A percentile compares a stretch with the other conserved stretches of the same genome.
Conservation (phyloP, 805 yeast species). For the Zygosaccharomyces bailii region DNA sequence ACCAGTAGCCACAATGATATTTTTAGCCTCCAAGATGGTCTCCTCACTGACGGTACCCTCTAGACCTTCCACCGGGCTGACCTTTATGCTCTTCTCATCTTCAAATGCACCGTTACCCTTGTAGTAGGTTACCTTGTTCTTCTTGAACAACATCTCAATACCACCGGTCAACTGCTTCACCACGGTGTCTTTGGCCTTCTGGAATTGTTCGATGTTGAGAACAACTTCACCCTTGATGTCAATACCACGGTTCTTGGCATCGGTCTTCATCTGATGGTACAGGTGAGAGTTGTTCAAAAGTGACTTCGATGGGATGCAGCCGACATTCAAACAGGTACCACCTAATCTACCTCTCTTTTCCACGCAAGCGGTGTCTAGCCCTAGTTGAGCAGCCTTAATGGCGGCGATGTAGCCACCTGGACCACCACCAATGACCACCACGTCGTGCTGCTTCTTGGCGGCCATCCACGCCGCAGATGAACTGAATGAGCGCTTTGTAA, state of each 20-base stretch:
- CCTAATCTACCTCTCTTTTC: conserved; percentile 96
- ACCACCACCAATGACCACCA: conserved; percentile 97
- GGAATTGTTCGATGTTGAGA: conserved; percentile 73
- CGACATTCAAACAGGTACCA: conserved; percentile 98
- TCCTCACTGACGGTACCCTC: conserved; percentile 65
- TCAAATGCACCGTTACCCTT: conserved; percentile 90
- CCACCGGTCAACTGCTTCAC: conserved; percentile 91
- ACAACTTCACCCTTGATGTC: conserved; percentile 67
- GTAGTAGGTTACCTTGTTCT: conserved; percentile 89
- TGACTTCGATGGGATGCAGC: conserved; percentile 98
- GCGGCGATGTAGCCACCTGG: conserved; percentile 99
- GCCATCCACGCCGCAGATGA: conserved; percentile 20
- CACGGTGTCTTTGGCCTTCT: conserved; percentile 87
- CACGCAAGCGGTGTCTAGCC: conserved; percentile 90
- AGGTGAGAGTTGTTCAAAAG: conserved; percentile 90
- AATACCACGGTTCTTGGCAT: conserved; percentile 84
- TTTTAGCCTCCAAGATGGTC: conserved; percentile 68
- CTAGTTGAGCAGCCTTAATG: conserved; percentile 96
- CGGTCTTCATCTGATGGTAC: conserved; percentile 84
- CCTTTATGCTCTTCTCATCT: conserved; percentile 72
- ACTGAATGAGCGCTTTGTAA: conserved; percentile 16
- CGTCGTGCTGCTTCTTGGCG: conserved; percentile 61
- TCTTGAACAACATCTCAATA: conserved; percentile 90
- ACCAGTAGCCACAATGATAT: conserved; percentile 95
- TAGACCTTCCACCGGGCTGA: conserved; percentile 82